Evolutionary conservation across 2,329 filamentous ascomycete species (phyloP), one percentile per base, ranked within the genome.

Genomic region (Fusarium duplospermum): DNA sequence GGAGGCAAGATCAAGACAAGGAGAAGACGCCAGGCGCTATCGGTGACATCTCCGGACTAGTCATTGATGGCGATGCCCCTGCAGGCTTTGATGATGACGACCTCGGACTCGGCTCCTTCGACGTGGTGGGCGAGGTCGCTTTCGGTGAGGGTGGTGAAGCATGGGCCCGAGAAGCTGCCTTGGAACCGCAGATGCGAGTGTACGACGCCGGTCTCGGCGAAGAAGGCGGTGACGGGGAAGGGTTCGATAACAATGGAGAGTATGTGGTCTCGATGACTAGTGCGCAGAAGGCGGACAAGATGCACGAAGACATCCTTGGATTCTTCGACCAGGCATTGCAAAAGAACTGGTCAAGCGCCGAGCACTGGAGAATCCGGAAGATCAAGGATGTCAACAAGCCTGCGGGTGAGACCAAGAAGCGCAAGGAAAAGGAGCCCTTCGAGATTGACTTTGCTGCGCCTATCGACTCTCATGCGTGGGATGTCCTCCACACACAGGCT

Each of bases 271-370:
- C 93, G n/a, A 91, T 98, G 85, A 90, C 90, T 45, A 93, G 93
- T 76, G 85, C 87, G 4, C 82, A 84, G 59, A 90, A 91, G 64
- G 87, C 88, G 60, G 94, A 94, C 78, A 88, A 88, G 79, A 85
- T 93, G 81, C 95, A 98, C 80, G 94, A 98, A 77, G 96, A 98
- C 78, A 98, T 99, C 67, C 88, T 99, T n/a, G 93, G 94, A 80
- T 99, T 98, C 85, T 99, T 99, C 80, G 96, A 99, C 82, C 94
- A 98, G 79, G 95, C 96, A 3, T 85, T 98, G 50, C 94, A 96
- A 81, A 98, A 98, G 88, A 98, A 98, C 79, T 99, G 96, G 96
- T 93, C 93, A 7, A 97, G 95, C 58, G 96, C 96, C n/a, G 96
- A 98, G 82, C 96, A 99, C 83, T 99, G 96, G 96, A 93, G 96